Conservation (phyloP, 2,329 filamentous ascomycete genomes). For the Cryphonectria japonica region DNA sequence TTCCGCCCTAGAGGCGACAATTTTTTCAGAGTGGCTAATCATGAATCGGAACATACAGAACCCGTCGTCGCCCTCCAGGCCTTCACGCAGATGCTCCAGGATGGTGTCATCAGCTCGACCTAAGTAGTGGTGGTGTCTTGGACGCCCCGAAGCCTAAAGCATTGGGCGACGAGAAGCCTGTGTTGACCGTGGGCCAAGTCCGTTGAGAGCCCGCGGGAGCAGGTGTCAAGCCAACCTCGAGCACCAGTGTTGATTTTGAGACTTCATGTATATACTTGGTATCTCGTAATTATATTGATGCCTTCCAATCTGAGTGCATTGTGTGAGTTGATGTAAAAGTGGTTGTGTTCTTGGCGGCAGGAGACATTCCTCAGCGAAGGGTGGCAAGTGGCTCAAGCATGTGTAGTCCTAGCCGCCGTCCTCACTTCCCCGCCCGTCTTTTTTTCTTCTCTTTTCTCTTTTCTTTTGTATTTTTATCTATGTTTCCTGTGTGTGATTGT, state of each 20-base stretch:
- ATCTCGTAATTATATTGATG: not conserved
- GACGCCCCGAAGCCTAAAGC: too few species aligned
- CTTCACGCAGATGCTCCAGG: constrained; percentile 28
- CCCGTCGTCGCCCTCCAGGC: constrained; percentile 27
- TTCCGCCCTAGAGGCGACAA: not conserved
- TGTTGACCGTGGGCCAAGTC: not conserved
- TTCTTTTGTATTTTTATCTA: too few species aligned
- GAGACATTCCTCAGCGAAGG: not conserved
- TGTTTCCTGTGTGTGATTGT: too few species aligned
- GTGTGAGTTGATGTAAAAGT: not conserved
- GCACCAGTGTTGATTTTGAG: not conserved
- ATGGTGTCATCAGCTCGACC: constrained; percentile 23
- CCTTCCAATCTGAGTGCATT: not conserved
- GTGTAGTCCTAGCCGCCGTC: not conserved
- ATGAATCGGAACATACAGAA: constrained; percentile 1
- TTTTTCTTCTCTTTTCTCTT: not conserved
- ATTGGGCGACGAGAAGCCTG: not conserved
- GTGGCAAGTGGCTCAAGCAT: not conserved
- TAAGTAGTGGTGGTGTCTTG: not conserved
- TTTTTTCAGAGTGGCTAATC: not conserved
- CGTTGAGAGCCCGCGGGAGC: not conserved
- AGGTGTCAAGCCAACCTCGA: not conserved
- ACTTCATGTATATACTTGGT: constrained; percentile 5
- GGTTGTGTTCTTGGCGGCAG: not conserved
- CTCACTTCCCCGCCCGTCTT: not conserved